These are phyloP conservation scores for Xanthoconium separans DNA, from an alignment of 1,284 basidiomycete species.

Conservation along the genomic window DNA sequence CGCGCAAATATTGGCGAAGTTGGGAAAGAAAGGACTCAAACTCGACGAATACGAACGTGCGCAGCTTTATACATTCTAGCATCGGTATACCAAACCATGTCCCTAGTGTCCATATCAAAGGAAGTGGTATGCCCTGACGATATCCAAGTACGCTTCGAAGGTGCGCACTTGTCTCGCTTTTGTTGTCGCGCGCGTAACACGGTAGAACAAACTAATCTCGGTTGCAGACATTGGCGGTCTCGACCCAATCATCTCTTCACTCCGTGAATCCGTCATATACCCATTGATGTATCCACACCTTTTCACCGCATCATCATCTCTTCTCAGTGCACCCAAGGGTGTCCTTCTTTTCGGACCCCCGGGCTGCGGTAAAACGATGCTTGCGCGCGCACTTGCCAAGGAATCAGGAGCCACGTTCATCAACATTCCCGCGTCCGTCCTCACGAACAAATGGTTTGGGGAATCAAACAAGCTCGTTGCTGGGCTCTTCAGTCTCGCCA, in stretches of 20 bases:
- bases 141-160: conserved; percentile 70
- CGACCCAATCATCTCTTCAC: conserved; percentile 86
- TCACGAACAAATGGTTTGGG: conserved; percentile 96
- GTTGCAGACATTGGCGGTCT: conserved; percentile 88
- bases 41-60: conserved; percentile 81
- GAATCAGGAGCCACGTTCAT: conserved; percentile 98
- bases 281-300: conserved; percentile 92
- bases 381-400: conserved; percentile 93
- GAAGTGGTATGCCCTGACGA: conserved; percentile 88
- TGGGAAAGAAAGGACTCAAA: conserved; percentile 71
- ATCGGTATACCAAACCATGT: not conserved
- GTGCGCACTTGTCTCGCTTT: conserved; percentile 38
- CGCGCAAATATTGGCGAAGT: conserved; percentile 64
- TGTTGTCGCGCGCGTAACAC: not conserved
- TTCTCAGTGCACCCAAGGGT: conserved; percentile 74
- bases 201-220: conserved; percentile 1
- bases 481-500: conserved; percentile 87
- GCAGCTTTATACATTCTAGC: conserved; percentile 24
- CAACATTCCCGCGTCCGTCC: conserved; percentile 79
- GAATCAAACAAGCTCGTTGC: conserved; percentile 98
- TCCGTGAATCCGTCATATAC: conserved; percentile 96
- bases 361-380: conserved; percentile 94
- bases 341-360: conserved; percentile 90
- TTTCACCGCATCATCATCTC: conserved; percentile 74
- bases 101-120: conserved; percentile 71